A percentile compares a stretch with the other conserved stretches of the same genome.
These are phyloP conservation scores for Coix lacrymajobi DNA, from an alignment of 176 grass and related monocot species.

Conservation along the genomic window DNA sequence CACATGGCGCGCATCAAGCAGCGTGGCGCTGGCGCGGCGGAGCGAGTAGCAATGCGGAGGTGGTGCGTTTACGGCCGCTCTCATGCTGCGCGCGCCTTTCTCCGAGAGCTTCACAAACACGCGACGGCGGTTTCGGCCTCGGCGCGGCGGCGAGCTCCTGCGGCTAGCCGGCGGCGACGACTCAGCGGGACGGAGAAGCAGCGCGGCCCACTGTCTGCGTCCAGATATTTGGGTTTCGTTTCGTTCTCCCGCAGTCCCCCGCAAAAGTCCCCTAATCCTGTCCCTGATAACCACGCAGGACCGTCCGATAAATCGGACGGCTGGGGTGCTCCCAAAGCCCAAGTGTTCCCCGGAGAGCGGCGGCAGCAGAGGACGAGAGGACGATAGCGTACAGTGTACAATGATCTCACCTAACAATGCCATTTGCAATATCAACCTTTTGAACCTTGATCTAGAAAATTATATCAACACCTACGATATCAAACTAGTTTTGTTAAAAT, in stretches of 20 bases:
- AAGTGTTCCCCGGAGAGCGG: constrained; percentile 3
- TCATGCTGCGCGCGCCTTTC: neutral
- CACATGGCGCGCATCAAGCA: constrained; percentile 27
- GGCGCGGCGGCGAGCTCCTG: neutral
- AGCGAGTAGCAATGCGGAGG: neutral
- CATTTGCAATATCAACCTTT: neutral
- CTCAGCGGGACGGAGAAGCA: neutral
- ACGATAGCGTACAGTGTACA: too few species aligned
- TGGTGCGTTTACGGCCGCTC: neutral
- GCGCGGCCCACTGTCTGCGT: neutral
- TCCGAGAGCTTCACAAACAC: neutral
- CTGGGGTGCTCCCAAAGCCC: neutral
- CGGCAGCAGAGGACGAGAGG: neutral
- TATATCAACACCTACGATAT: neutral
- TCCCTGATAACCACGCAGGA: too few species aligned
- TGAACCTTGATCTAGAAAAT: neutral
- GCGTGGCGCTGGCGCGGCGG: neutral
- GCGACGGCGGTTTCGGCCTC: neutral
- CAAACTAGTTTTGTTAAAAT: neutral
- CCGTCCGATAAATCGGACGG: neutral
- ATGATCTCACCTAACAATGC: neutral
- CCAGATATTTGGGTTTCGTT: neutral
- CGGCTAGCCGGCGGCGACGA: constrained; percentile 4
- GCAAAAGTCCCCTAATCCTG: neutral
- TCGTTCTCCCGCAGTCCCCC: neutral